Base-by-base conservation (phyloP, 345 rosid genomes). In the Gossypium herbaceum region DNA sequence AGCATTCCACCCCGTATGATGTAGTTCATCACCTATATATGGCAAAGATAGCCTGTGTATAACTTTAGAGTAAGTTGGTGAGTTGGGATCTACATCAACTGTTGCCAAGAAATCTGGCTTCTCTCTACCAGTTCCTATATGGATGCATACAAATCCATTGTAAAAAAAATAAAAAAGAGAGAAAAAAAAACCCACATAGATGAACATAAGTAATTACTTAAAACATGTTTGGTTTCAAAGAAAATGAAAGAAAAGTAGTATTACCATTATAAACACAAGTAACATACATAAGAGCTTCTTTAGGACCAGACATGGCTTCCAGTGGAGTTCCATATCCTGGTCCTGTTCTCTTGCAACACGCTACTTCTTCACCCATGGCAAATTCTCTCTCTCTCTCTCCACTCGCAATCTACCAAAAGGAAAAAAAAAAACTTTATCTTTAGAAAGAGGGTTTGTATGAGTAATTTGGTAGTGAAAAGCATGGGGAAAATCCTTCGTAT, bases 1-100 rank as follows among this genome's bases (percentile, higher is more conserved):
- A n/a, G 94, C 51, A 79, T 94, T 94, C 98, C 98, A 94, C 24
- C 98, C 98, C 13, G 93, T 83, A 77, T 92, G 97, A 82, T 94
- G 97, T 48, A 94, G 88, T 76, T 94, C 98, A 85, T 94, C 98
- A 62, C 95, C 97, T 2, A 90, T 2, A 79, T 86, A 69, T 29
- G 96, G 94, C 81, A 91, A 79, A 57, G 91, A 83, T 2, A 94
- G 81, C 86, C 98, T 83, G 71, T 92, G 94, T 79, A 94, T 88
- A 11, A 94, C 90, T 62, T 83, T 83, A 2, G 97, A 89, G 77
- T 81, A 92, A 50, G 88, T 85, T 4, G 89, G 76, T 13, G 98
- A 94, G 81, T 47, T 83, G 20, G 97, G 95, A 84, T 94, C 91
- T 1, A 89, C 88, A 78, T 94, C 98, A 61, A 94, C 85, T 0